Conservation (phyloP, 1,139 yeast species). For the Hyphopichia buzzinii region DNA sequence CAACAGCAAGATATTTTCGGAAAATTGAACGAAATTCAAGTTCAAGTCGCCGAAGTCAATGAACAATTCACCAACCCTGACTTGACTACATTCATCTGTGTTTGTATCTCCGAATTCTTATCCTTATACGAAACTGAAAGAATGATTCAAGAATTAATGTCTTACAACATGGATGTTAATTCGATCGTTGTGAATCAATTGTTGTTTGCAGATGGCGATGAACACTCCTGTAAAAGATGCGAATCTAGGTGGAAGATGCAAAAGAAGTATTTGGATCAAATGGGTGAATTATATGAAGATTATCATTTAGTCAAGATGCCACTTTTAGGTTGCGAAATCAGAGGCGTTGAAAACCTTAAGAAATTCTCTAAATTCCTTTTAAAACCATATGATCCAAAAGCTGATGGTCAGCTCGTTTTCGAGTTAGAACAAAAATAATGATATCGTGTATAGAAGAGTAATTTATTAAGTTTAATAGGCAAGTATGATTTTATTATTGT, state of each 20-base stretch:
- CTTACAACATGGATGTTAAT: constrained; percentile 94
- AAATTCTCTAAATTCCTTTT: constrained; percentile 69
- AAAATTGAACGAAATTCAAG: constrained; percentile 81
- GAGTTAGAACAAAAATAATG: constrained; percentile 57
- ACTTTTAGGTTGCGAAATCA: constrained; percentile 85
- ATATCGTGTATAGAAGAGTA: neutral
- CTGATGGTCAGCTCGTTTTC: constrained; percentile 57
- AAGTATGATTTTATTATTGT: no score
- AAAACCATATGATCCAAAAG: constrained; percentile 68
- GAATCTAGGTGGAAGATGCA: constrained; percentile 95
- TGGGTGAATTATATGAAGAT: constrained; percentile 90
- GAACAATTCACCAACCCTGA: constrained; percentile 96
- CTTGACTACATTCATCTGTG: constrained; percentile 93
- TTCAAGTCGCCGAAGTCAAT: constrained; percentile 82
- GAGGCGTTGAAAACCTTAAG: constrained; percentile 84
- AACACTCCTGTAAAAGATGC: constrained; percentile 78
- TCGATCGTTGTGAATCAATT: constrained; percentile 94
- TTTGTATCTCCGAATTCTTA: constrained; percentile 93
- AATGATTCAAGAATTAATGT: constrained; percentile 91
- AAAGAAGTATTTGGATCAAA: constrained; percentile 88
- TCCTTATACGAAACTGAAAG: constrained; percentile 96
- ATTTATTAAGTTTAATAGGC: no score
- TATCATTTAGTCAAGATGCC: constrained; percentile 96
- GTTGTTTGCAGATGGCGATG: constrained; percentile 75
- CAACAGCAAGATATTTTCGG: constrained; percentile 77